Conservation (phyloP, 78 protist genomes). For the Diacronema lutheri region DNA sequence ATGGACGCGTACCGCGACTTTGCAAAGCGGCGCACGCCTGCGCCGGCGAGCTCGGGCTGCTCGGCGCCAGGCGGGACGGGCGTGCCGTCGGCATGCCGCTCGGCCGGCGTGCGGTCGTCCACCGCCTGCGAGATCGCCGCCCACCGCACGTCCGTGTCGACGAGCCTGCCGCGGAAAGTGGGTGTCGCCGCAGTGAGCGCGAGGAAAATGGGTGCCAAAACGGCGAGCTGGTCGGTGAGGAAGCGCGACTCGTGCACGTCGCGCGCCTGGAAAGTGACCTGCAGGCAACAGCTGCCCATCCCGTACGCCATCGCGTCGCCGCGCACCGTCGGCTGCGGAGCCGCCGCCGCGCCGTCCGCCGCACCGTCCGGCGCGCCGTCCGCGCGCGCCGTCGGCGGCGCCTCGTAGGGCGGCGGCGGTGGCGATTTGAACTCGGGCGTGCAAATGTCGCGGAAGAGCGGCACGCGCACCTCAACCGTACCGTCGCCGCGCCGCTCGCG, state of each 20-base stretch:
- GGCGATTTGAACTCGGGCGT: not conserved
- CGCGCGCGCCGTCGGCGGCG: not conserved
- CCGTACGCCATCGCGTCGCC: conserved; percentile 98
- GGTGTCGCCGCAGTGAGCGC: conserved; percentile 76
- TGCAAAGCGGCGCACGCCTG: conserved; percentile 1
- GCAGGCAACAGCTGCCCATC: conserved; percentile 96
- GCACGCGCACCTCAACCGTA: conserved; percentile 71
- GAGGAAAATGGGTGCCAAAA: conserved; percentile 39
- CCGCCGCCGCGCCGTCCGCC: not conserved
- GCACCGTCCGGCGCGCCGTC: not conserved
- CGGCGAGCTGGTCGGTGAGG: conserved; percentile 85
- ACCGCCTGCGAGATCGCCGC: conserved; percentile 81
- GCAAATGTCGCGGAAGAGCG: conserved; percentile 74
- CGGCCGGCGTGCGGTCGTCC: conserved; percentile 86
- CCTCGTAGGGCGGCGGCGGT: too few species aligned
- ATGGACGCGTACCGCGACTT: conserved; percentile 87
- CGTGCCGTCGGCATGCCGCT: conserved; percentile 43
- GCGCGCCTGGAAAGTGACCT: conserved; percentile 73
- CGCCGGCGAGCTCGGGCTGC: not conserved
- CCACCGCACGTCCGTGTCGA: conserved; percentile 92
- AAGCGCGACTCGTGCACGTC: conserved; percentile 79
- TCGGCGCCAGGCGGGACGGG: not conserved
- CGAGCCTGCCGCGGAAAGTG: conserved; percentile 76
- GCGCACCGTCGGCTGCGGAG: conserved; percentile 62
- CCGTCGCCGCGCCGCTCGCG: conserved; percentile 76